phyloP scores from a whole-genome alignment of 2,329 filamentous ascomycete species.

The Albifimbria verrucaria region DNA sequence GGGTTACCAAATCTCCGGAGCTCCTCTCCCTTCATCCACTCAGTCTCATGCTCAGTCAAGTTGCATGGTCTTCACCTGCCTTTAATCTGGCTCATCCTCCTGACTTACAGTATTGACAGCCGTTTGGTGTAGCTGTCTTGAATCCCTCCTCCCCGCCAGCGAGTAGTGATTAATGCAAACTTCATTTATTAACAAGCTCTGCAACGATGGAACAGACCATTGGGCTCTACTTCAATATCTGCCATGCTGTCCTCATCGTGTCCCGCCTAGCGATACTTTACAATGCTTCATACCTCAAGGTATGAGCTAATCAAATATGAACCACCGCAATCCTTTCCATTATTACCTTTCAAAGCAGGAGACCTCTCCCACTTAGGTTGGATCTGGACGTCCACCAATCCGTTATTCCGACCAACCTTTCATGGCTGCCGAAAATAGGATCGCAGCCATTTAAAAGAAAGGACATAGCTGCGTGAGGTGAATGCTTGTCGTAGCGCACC shows the following conservation, averaged over 20 bases:
- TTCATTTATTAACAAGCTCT: background rate
- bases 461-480: conserved; percentile 1
- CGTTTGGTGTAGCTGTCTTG: no score
- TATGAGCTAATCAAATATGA: background rate
- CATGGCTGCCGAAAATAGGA: background rate
- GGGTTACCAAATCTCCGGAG: no score
- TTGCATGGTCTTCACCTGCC: no score
- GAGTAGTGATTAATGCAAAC: no score
- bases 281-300: background rate
- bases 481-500: conserved; percentile 28
- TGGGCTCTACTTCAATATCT: background rate
- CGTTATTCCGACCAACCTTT: background rate
- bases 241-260: background rate
- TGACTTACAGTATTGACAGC: no score
- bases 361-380: background rate
- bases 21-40: no score
- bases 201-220: background rate
- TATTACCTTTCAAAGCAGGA: background rate
- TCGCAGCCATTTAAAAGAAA: background rate
- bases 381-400: no score
- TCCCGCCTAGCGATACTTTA: background rate
- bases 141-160: no score
- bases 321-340: background rate
- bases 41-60: no score
- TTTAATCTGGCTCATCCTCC: no score